phyloP scores from a whole-genome alignment of 768 basidiomycete species.

The Naematelia encephala region DNA sequence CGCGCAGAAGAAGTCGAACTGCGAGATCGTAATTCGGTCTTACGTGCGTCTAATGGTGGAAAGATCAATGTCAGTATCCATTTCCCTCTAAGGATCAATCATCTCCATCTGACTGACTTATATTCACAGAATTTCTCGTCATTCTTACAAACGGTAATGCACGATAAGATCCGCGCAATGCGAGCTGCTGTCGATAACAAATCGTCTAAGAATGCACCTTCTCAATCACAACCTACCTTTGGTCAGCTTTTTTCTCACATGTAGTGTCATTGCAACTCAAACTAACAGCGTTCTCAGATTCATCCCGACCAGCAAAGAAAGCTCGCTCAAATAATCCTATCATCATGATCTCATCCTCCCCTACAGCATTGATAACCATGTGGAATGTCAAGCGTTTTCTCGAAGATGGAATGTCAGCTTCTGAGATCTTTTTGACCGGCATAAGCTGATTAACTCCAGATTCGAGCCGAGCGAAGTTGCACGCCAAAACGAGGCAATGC shows the following conservation, averaged over 20 bases:
- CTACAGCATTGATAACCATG: constrained; percentile 94
- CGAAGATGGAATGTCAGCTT: constrained; percentile 73
- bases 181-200: constrained; percentile 44
- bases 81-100: not conserved
- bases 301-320: constrained; percentile 37
- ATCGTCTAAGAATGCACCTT: constrained; percentile 16
- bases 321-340: constrained; percentile 79
- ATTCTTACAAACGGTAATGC: constrained; percentile 62
- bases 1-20: constrained; percentile 46
- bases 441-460: constrained; percentile 15
- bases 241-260: constrained; percentile 4
- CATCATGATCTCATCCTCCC: constrained; percentile 94
- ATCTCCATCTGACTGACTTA: not conserved
- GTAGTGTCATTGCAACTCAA: constrained; percentile 9
- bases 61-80: constrained; percentile 69
- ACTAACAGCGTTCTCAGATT: constrained; percentile 19
- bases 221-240: constrained; percentile 14
- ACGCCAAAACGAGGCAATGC: constrained; percentile 31
- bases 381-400: constrained; percentile 93
- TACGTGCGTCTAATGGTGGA: constrained; percentile 60
- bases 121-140: constrained; percentile 67
- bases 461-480: constrained; percentile 43
- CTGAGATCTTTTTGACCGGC: not conserved
- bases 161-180: constrained; percentile 74
- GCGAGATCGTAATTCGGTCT: constrained; percentile 73